Base-by-base conservation (phyloP, 371 early-diverging fungal species). In the Syncephalastrum monosporum region DNA sequence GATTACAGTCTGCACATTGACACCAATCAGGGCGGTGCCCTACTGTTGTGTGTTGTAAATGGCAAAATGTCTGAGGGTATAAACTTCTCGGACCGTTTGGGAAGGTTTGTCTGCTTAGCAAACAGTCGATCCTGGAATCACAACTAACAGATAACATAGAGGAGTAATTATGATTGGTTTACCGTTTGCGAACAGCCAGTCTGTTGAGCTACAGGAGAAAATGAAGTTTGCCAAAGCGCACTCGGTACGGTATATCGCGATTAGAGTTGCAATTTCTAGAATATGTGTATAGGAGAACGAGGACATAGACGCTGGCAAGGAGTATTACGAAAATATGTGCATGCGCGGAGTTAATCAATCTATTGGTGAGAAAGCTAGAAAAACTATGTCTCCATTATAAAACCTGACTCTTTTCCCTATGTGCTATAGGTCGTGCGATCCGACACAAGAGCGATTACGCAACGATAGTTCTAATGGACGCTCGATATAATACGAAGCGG, bases 41-140 rank as follows among this genome's bases (percentile, higher is more conserved):
- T 99, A 13, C 63, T 99, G 47, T 75, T 99, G 47, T 90, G 92
- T 56, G 99, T 99, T 1, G 94, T 99, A 3, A 96, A 96, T 19
- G 99, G 99, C 6, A 93, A 90, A 65, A 83, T 99, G 82, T 93
- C 94, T 56, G 99, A 99, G 74, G 99, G 99, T 4, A 97, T 99
- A 67, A 97, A 99, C 67, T 97, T 97, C 53, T 86, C 91, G 4
- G 95, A 96, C 60, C 82, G 84, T 13, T 61, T 95, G 53, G 96
- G 93, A 7, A 78, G 95, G 85, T 84, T 68, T 51, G 16, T 23
- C 38, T 1, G 29, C 5, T 50, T 50, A 45, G 19, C n/a, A 16
- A 16, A 13, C 3, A 16, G 1, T 10, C n/a, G n/a, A 19, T 4
- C 16, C 13, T n/a, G 3, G 13, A 1, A 17, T 47, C n/a, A 13